A percentile compares a stretch with the other conserved stretches of the same genome.
Conservation (phyloP, 768 basidiomycete species). For the Mycena crocata region DNA sequence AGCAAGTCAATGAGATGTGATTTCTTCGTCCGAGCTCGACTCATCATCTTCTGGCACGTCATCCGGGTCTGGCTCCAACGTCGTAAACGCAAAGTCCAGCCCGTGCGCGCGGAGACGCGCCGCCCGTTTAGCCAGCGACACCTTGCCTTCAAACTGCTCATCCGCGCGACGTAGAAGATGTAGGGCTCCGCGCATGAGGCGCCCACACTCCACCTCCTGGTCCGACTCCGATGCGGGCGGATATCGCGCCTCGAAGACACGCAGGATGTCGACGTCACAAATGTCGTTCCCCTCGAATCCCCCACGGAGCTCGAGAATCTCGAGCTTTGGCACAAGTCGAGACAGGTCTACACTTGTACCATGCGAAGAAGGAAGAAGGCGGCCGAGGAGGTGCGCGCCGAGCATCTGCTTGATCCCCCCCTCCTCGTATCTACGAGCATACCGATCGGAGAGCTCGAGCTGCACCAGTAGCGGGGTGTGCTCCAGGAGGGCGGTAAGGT, state of each 20-base stretch:
- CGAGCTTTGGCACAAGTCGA: conserved; percentile 10
- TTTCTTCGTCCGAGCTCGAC: not conserved
- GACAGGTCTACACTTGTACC: not conserved
- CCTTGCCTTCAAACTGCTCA: not conserved
- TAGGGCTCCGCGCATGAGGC: conserved; percentile 3
- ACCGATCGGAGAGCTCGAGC: conserved; percentile 9
- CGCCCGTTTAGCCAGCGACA: conserved; percentile 10
- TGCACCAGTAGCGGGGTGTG: conserved; percentile 11
- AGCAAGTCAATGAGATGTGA: too few relatives aligned
- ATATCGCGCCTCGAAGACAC: conserved; percentile 16
- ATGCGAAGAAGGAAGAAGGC: conserved; percentile 10
- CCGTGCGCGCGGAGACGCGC: not conserved
- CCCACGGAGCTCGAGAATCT: conserved; percentile 12
- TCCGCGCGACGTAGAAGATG: conserved; percentile 19
- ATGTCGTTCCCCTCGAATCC: conserved; percentile 23
- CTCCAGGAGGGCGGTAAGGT: conserved; percentile 15
- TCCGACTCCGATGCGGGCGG: not conserved
- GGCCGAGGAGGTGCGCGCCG: conserved; percentile 4
- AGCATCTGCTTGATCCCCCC: not conserved
- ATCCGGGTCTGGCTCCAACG: conserved; percentile 9
- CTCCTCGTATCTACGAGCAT: not conserved
- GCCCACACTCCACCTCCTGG: not conserved
- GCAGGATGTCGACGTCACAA: conserved; percentile 12
- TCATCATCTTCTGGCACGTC: not conserved
- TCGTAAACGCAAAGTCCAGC: conserved; percentile 9